Percentiles rank a stretch among this genome's conserved stretches.
These are phyloP conservation scores for Tetracladium maxilliforme DNA, from an alignment of 2,329 filamentous ascomycete species.

Conservation along the genomic window DNA sequence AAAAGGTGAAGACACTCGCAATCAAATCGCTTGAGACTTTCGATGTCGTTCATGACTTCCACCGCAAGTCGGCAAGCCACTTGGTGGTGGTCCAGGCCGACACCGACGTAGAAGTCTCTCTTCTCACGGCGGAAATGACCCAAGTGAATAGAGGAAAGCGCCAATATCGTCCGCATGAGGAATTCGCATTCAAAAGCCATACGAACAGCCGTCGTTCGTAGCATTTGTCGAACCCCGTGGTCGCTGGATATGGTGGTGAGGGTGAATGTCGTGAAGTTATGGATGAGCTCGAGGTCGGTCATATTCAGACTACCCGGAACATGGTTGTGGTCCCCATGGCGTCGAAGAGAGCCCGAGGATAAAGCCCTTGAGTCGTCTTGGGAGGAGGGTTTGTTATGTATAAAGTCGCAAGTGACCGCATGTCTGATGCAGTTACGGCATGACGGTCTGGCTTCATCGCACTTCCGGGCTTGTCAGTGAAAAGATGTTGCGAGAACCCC, in stretches of 20 bases:
- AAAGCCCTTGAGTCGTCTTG: constrained; percentile 1
- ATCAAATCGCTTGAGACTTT: no score
- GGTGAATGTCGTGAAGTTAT: constrained; percentile 34
- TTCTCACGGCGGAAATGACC: constrained; percentile 21
- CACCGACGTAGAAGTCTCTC: constrained; percentile 21
- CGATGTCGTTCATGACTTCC: no score
- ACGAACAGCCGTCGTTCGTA: constrained; percentile 29
- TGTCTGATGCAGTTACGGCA: constrained; percentile 24
- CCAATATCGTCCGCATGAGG: constrained; percentile 31
- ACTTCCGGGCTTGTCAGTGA: constrained; percentile 11
- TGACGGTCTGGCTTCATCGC: constrained; percentile 21
- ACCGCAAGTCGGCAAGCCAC: no score
- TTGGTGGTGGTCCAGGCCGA: constrained; percentile 20
- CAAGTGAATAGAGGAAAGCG: constrained; percentile 32
- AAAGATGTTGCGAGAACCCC: constrained; percentile 1
- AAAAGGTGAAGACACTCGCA: no score
- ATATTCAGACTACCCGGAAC: constrained; percentile 14
- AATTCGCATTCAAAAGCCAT: constrained; percentile 28
- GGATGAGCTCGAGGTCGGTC: constrained; percentile 33
- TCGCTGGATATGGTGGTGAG: constrained; percentile 28
- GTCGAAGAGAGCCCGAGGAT: constrained; percentile 1
- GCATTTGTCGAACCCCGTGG: constrained; percentile 24
- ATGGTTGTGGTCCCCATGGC: constrained; percentile 1
- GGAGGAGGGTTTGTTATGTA: constrained; percentile 3
- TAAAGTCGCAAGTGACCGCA: constrained; percentile 21